These are phyloP conservation scores for Beauveria sp. DNA, from an alignment of 2,329 filamentous ascomycete species.

Conservation along the genomic window DNA sequence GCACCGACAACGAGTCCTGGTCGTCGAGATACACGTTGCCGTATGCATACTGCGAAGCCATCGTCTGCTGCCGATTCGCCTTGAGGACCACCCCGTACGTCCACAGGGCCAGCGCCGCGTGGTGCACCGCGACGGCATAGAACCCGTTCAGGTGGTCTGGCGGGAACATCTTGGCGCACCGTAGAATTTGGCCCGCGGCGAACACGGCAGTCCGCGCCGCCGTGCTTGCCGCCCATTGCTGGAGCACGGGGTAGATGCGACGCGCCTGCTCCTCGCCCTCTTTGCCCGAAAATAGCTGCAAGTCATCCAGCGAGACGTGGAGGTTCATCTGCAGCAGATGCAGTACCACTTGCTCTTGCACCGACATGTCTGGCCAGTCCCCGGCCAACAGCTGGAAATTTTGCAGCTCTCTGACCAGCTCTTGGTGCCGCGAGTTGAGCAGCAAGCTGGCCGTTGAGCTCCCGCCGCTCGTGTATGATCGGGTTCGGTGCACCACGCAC, in stretches of 20 bases:
- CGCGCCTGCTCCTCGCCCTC: constrained; percentile 60
- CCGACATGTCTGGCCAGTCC: constrained; percentile 36
- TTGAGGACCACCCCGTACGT: constrained; percentile 54
- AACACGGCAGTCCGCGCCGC: constrained; percentile 55
- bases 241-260: constrained; percentile 48
- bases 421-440: constrained; percentile 50
- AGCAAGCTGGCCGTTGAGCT: constrained; percentile 36
- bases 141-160: constrained; percentile 53
- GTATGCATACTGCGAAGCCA: constrained; percentile 24
- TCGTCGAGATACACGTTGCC: constrained; percentile 49
- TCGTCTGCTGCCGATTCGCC: constrained; percentile 28
- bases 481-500: constrained; percentile 39
- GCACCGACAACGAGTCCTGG: constrained; percentile 42
- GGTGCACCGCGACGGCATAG: constrained; percentile 60
- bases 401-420: constrained; percentile 51
- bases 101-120: constrained; percentile 62
- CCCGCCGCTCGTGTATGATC: constrained; percentile 36
- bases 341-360: constrained; percentile 40
- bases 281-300: constrained; percentile 61
- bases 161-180: constrained; percentile 49
- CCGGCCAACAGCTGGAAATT: constrained; percentile 37
- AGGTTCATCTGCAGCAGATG: constrained; percentile 55
- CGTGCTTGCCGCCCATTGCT: constrained; percentile 49
- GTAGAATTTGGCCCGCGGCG: constrained; percentile 61
- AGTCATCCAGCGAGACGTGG: constrained; percentile 55